Conservation (phyloP, 495 filamentous ascomycete species). For the Diplogelasinospora grovesii region DNA sequence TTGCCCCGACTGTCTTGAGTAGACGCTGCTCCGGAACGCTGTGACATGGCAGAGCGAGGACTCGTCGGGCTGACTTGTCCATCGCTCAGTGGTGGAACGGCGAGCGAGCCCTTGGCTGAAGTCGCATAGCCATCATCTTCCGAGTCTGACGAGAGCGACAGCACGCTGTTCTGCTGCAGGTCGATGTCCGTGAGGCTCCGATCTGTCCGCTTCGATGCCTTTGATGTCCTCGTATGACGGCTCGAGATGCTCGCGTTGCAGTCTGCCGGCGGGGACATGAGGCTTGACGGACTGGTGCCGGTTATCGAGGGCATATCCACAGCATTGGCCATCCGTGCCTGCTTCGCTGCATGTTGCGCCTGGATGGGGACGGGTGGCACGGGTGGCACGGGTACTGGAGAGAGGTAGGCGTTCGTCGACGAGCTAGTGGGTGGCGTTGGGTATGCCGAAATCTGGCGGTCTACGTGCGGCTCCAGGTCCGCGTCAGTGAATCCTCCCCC, state of each 20-base stretch:
- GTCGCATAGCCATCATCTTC: constrained; percentile 33
- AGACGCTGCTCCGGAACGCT: constrained; percentile 6
- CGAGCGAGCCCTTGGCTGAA: constrained; percentile 18
- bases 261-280: constrained; percentile 26
- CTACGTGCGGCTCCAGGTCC: constrained; percentile 2
- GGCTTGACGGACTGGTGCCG: constrained; percentile 12
- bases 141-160: constrained; percentile 44
- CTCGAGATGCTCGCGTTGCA: constrained; percentile 43
- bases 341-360: constrained; percentile 10
- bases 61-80: constrained; percentile 25
- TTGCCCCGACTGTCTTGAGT: constrained; percentile 15
- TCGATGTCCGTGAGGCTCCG: constrained; percentile 36
- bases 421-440: constrained; percentile 8
- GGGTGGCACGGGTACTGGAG: too few species aligned
- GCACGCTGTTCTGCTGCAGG: constrained; percentile 39
- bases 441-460: constrained; percentile 5
- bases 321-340: neutral
- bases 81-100: constrained; percentile 19
- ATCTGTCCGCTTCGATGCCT: constrained; percentile 39
- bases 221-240: constrained; percentile 44
- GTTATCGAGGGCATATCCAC: constrained; percentile 7
- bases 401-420: constrained; percentile 9
- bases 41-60: constrained; percentile 21
- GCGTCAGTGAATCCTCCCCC: constrained; percentile 3
- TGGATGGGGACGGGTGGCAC: constrained; percentile 6